These are phyloP conservation scores for Geotrichum candidum DNA, from an alignment of 1,139 yeast genomes.

Conservation along the genomic window DNA sequence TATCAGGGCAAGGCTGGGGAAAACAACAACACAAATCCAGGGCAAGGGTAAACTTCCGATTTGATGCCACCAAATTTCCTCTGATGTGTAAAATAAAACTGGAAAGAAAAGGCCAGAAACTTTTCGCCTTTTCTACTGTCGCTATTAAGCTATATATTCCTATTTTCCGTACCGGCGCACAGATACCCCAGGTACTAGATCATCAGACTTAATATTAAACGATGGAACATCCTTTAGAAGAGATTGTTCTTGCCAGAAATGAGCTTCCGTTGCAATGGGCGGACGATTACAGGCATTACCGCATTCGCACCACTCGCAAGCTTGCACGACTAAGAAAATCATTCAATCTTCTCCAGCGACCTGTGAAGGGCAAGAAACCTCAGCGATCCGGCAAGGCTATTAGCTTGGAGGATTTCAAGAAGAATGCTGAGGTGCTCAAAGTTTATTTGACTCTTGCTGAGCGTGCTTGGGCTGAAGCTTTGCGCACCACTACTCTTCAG, in stretches of 20 bases:
- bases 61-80: neutral
- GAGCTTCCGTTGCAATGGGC: conserved; percentile 40
- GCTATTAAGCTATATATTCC: neutral
- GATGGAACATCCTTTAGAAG: conserved; percentile 27
- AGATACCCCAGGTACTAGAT: neutral
- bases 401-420: conserved; percentile 39
- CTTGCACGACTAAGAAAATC: conserved; percentile 54
- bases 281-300: conserved; percentile 33
- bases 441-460: conserved; percentile 55
- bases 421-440: conserved; percentile 44
- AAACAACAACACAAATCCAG: neutral
- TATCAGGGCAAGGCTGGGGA: neutral
- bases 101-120: neutral
- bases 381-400: conserved; percentile 28
- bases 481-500: conserved; percentile 46
- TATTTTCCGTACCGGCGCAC: neutral
- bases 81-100: neutral
- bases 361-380: conserved; percentile 38
- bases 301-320: conserved; percentile 35
- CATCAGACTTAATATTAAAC: neutral
- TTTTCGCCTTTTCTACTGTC: neutral
- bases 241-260: conserved; percentile 31
- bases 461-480: conserved; percentile 61
- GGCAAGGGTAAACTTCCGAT: neutral
- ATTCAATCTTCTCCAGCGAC: conserved; percentile 49